These are phyloP conservation scores for Hypoxylon sp. DNA, from an alignment of 2,329 filamentous ascomycete genomes.

Conservation along the genomic window DNA sequence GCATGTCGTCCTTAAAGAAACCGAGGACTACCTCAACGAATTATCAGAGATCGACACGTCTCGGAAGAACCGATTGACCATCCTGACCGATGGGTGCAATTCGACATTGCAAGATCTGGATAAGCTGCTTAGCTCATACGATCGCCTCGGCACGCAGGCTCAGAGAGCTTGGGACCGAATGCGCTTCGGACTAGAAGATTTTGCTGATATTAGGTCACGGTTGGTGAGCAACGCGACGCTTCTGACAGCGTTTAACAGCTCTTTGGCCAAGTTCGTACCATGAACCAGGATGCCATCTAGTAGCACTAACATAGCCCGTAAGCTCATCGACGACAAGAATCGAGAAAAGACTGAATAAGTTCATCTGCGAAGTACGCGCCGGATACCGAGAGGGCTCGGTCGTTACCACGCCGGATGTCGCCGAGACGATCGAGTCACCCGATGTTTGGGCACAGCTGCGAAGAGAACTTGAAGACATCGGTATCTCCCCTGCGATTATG, in stretches of 20 bases:
- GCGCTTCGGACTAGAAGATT: conserved; percentile 49
- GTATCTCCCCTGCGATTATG: conserved; percentile 45
- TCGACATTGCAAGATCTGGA: conserved; percentile 47
- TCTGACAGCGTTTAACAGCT: conserved; percentile 49
- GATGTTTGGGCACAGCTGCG: conserved; percentile 49
- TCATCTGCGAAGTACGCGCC: conserved; percentile 49
- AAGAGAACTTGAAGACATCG: conserved; percentile 50
- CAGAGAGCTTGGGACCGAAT: conserved; percentile 52
- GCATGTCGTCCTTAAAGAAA: conserved; percentile 51
- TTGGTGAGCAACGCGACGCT: conserved; percentile 48
- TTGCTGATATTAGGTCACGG: conserved; percentile 49
- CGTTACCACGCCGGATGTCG: conserved; percentile 43
- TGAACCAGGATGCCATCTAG: neutral
- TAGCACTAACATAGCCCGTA: conserved; percentile 19
- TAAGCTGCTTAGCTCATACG: conserved; percentile 47
- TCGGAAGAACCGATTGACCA: conserved; percentile 41
- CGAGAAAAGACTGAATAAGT: conserved; percentile 48
- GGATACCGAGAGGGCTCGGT: conserved; percentile 49
- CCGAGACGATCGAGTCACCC: conserved; percentile 47
- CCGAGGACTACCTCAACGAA: conserved; percentile 48
- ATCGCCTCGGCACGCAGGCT: conserved; percentile 49
- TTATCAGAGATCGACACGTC: conserved; percentile 42
- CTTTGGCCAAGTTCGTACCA: conserved; percentile 46
- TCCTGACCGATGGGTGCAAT: conserved; percentile 44
- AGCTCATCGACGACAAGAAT: conserved; percentile 50